Evolutionary conservation across 2,329 filamentous ascomycete genomes (phyloP).

Genomic region (Cytospora schulzeri): DNA sequence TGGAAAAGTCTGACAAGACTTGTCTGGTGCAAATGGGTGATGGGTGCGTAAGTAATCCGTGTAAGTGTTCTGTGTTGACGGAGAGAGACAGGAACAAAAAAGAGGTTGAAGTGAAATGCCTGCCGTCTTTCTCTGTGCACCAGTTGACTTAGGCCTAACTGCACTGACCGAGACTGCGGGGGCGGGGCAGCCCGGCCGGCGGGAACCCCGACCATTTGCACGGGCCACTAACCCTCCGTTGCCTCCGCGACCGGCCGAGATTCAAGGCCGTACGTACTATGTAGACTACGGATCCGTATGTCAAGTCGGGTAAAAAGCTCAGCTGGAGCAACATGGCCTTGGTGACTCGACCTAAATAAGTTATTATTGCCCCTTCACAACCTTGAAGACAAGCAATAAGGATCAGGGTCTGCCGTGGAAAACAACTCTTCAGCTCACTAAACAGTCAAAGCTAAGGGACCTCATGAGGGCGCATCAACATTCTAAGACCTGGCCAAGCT

Average conservation of each 20-base stretch:
- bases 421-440: too few relatives aligned
- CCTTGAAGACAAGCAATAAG: too few relatives aligned
- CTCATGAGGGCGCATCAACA: too few relatives aligned
- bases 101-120: background rate
- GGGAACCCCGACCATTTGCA: background rate
- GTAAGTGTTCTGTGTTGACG: background rate
- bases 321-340: background rate
- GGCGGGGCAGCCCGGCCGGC: constrained; percentile 16
- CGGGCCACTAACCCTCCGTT: background rate
- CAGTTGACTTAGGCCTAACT: background rate
- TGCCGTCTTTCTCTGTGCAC: constrained; percentile 12
- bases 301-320: background rate
- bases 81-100: constrained; percentile 1
- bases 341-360: too few relatives aligned
- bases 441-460: too few relatives aligned
- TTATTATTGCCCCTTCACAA: too few relatives aligned
- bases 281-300: too few relatives aligned
- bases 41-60: background rate
- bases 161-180: constrained; percentile 1
- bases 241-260: background rate
- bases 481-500: too few relatives aligned
- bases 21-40: background rate
- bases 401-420: too few relatives aligned
- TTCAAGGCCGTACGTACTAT: too few relatives aligned
- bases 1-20: background rate